Percentiles rank a stretch among this genome's conserved stretches.
Conservation (phyloP, 345 rosid species). For the Streptanthus diversifolius region DNA sequence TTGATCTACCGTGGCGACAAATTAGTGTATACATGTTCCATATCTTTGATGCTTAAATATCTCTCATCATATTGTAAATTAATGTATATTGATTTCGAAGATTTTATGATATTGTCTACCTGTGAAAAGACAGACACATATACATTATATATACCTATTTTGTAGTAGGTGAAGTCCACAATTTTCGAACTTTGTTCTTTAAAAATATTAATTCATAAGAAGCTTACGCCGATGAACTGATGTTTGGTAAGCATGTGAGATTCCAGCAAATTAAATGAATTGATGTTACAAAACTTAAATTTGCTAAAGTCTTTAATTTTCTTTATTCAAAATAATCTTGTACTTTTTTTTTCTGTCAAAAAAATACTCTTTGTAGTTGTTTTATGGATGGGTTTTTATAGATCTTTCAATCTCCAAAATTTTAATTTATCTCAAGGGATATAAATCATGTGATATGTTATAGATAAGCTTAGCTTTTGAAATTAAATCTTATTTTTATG, state of each 20-base stretch:
- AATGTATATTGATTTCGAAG: background rate
- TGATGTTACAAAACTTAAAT: too few relatives aligned
- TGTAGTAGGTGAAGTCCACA: too few relatives aligned
- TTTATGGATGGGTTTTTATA: background rate
- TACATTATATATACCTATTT: too few relatives aligned
- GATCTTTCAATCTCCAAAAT: background rate
- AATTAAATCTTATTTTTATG: background rate
- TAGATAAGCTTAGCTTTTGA: background rate
- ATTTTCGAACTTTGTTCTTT: too few relatives aligned
- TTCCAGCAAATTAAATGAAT: too few relatives aligned
- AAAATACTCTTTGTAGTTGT: background rate
- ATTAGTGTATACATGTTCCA: background rate
- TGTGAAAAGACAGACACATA: too few relatives aligned
- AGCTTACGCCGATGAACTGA: too few relatives aligned
- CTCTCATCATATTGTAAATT: background rate
- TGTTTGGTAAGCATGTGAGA: too few relatives aligned
- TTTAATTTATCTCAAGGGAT: background rate
- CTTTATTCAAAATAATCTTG: background rate
- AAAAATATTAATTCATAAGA: too few relatives aligned
- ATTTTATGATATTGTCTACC: too few relatives aligned
- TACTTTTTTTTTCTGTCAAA: background rate
- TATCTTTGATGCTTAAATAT: background rate
- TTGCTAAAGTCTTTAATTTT: too few relatives aligned
- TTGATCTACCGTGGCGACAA: background rate
- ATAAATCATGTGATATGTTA: background rate